Evolutionary conservation across 1,139 yeast genomes (phyloP), one percentile per base, ranked within the genome.

Genomic region (Wickerhamiella infanticola): DNA sequence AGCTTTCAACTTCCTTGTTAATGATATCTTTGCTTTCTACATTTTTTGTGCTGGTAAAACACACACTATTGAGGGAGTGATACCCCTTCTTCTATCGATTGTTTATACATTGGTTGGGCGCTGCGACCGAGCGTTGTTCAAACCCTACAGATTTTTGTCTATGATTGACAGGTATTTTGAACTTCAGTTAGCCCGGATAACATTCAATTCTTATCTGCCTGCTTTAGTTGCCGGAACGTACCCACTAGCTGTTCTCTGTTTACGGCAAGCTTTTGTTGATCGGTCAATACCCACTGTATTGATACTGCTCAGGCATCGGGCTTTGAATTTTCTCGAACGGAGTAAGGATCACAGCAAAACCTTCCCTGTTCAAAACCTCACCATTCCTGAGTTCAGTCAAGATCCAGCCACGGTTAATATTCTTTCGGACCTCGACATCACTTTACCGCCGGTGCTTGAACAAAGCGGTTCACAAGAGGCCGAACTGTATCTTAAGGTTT

Each of bases 1-100:
- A 3, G 48, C 48, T 2, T 40, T 45, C 18, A 39, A 42, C 25
- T 44, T 42, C 27, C 36, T 45, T 1, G 40, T 51, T 3, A 42
- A 49, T 39, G 33, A 33, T 11, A 33, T 43, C 18, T 33, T 43
- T 35, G 42, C 31, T n/a, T 43, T 24, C 24, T 43, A 42, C 11
- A 37, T 13, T 27, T 25, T 18, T 9, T 24, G 36, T 7, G 44
- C 44, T 5, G 24, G 5, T 29, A 6, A 37, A 3, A 27, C n/a
- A 5, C 37, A 9, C 3, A 5, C 23, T 6, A 26, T 42, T 24
- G 39, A 36, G 26, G 27, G 24, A 18, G 23, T 42, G 29, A 26
- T 42, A 6, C 44, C 44, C n/a, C 27, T 42, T 13, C 27, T 42
- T 36, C 13, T 37, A 5, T 6, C 9, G 5, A 42, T 42, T 6